Evolutionary conservation across 176 grass and related monocot species (phyloP).

Genomic region (Panicum miliaceum): DNA sequence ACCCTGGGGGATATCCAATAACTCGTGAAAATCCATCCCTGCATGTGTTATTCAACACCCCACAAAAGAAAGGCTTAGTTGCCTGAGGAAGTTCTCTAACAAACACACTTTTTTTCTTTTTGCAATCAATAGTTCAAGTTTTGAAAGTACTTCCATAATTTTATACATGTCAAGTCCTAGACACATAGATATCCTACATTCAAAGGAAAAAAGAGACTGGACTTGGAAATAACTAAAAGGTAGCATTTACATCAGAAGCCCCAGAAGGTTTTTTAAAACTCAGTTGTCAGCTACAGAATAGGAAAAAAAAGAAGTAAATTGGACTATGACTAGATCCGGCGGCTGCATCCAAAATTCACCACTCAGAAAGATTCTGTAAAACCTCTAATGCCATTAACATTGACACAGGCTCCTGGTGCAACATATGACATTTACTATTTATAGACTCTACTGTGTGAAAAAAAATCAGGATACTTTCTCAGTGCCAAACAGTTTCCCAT

Average conservation of each 20-base stretch:
- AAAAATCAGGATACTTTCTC: background rate
- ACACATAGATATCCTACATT: background rate
- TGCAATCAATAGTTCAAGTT: background rate
- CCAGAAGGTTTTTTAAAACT: background rate
- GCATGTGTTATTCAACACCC: conserved; percentile 17
- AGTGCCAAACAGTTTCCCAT: background rate
- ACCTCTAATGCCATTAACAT: background rate
- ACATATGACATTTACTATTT: background rate
- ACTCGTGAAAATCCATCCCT: conserved; percentile 89
- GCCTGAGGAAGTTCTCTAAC: background rate
- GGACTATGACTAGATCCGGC: background rate
- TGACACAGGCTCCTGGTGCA: background rate
- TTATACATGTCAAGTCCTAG: background rate
- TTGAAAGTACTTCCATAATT: background rate
- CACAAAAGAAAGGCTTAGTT: background rate
- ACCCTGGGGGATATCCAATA: conserved; percentile 82
- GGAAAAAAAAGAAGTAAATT: background rate
- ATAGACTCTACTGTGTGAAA: background rate
- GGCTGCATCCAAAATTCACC: background rate
- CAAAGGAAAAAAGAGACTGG: background rate
- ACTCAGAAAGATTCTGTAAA: background rate
- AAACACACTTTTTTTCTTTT: background rate
- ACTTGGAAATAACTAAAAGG: background rate
- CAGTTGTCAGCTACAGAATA: background rate
- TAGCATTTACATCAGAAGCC: background rate